Evolutionary conservation across 345 rosid species (phyloP), one percentile per base, ranked within the genome.

Genomic region (Passiflora organensis): DNA sequence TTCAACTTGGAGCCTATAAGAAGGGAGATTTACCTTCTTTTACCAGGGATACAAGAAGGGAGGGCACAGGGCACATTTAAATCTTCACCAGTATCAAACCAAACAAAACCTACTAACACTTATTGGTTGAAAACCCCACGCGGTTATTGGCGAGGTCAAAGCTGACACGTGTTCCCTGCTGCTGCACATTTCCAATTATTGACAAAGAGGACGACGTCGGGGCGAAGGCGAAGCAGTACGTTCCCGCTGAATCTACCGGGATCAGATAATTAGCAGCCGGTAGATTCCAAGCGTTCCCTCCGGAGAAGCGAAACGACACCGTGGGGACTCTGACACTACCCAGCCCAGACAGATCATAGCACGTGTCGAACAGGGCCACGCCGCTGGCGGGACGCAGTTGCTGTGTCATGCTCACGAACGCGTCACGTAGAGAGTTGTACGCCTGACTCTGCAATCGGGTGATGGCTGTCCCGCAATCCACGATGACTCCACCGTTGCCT

Each of bases 121-220:
- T 74, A 53, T 64, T 73, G 44, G 83, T 50, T 16, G 98, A 63
- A 70, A 93, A 76, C 13, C 91, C 94, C 22, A 93, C 71, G 20
- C 67, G 74, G 14, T 59, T 84, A 18, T 78, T 84, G 6, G 83
- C 81, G 43, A 93, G 63, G 67, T 93, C 95, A 54, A 67, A 93
- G 68, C 76, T 73, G 70, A 93, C 87, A 58, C 99, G 96, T 71
- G 79, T 86, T 68, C 95, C 89, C 66, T 89, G 95, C 67, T 88
- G 96, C 79, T 93, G 99, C 38, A 93, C 94, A 44, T 93, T 93
- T 42, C 99, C 99, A 21, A 93, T 86, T 49, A 93, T 93, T 0
- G 96, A 84, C 81, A 82, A 16, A 47, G 91, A 43, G 48, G 91
- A 77, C 71, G 89, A 21, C 75, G 99, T 88, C 25, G 95, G 96